phyloP scores from a whole-genome alignment of 768 basidiomycete genomes.

The Xerocomellus intermedius region DNA sequence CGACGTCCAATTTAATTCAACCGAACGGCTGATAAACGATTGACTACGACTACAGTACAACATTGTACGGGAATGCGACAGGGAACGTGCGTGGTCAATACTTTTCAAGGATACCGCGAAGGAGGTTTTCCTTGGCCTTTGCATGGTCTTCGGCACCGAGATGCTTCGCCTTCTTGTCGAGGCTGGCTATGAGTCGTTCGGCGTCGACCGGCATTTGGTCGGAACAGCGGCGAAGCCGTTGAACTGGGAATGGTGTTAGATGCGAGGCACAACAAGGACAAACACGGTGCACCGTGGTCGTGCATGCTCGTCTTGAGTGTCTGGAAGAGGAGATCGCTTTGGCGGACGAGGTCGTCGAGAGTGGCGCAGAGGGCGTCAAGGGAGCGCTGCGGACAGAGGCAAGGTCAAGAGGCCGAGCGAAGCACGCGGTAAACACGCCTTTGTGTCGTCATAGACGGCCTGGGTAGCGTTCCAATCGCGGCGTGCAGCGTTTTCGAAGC shows the following conservation, averaged over 20 bases:
- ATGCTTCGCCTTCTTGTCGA: conserved; percentile 55
- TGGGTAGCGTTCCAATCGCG: conserved; percentile 44
- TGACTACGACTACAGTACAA: conserved; percentile 6
- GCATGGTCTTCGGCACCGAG: conserved; percentile 33
- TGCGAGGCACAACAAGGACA: background rate
- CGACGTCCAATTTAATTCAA: background rate
- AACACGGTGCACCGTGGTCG: conserved; percentile 43
- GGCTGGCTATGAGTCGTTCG: conserved; percentile 48
- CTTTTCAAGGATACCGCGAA: conserved; percentile 34
- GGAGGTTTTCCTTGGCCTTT: conserved; percentile 34
- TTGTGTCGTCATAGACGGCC: conserved; percentile 37
- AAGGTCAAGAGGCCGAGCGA: conserved; percentile 12
- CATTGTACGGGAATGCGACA: background rate
- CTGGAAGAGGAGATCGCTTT: conserved; percentile 51
- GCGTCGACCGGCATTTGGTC: conserved; percentile 48
- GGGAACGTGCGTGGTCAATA: conserved; percentile 17
- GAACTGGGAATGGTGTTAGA: conserved; percentile 36
- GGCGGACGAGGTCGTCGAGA: conserved; percentile 47
- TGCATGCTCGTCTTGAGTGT: conserved; percentile 45
- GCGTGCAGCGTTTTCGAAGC: conserved; percentile 45
- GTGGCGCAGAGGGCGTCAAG: conserved; percentile 42
- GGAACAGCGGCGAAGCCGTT: conserved; percentile 40
- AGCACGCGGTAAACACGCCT: conserved; percentile 38
- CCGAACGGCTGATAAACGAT: too few species aligned
- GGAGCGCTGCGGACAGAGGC: conserved; percentile 35